Base-by-base conservation (phyloP, 805 yeast genomes). In the Debaryomyces hansenii region DNA sequence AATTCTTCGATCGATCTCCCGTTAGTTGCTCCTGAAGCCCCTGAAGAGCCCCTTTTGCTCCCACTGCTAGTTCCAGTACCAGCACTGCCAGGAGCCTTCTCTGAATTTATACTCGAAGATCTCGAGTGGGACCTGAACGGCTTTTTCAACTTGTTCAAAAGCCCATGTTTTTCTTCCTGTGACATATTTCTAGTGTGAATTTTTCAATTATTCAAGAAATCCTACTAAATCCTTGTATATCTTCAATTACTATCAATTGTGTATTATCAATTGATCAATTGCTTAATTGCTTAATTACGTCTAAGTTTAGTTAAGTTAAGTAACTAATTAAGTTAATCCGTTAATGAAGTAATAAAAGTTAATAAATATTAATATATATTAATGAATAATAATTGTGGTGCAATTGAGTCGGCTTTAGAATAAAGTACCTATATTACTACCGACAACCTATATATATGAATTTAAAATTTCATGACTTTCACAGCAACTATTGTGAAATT, bases 61-160 rank as follows among this genome's bases (percentile, higher is more conserved):
- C 27, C 27, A 9, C 27, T 24, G 10, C 27, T 24, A 2, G 27
- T 24, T 24, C 10, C 10, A 24, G 10, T 24, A 24, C 27, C 27
- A 24, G 27, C 27, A 24, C 10, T 24, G 10, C 27, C 27, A 24
- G 27, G 27, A 24, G 27, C 27, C 16, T 14, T 31, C 3, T 31
- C 34, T 31, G 42, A 39, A 16, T 18, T 28, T 2, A 29, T 14
- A 16, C 42, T 39, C 18, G 39, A 33, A 2, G 16, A 20, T 12
- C 40, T 36, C 12, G 45, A 50, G 35, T 45, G 45, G 14, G 47
- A 45, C 21, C 46, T 53, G 50, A 62, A 62, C 10, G 64, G 63
- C 32, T 60, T 55, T 37, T 51, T 58, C 39, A 62, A 50, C 42
- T 60, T 60, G 44, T 48, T 45, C 16, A 60, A 41, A 31, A 60